phyloP scores from a whole-genome alignment of 805 yeast genomes.

The Ogataea allantospora region DNA sequence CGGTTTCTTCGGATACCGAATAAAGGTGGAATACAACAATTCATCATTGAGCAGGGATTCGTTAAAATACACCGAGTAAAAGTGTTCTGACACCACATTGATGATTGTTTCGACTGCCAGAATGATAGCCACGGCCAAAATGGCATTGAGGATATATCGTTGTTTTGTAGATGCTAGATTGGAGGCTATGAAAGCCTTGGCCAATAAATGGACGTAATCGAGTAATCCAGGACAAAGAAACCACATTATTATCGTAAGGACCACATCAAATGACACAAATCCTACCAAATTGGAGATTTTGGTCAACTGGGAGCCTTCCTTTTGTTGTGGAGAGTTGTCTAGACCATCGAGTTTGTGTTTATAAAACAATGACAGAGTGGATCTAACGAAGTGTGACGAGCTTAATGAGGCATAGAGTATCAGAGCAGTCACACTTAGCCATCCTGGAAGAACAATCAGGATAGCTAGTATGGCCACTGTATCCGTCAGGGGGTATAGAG shows the following conservation, averaged over 20 bases:
- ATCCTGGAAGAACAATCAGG: slow-evolving; percentile 28
- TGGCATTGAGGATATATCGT: slow-evolving; percentile 30
- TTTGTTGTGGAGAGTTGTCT: slow-evolving; percentile 6
- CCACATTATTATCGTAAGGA: slow-evolving; percentile 19
- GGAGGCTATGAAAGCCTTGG: slow-evolving; percentile 36
- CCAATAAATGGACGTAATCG: slow-evolving; percentile 29
- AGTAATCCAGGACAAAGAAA: slow-evolving; percentile 25
- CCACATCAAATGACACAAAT: slow-evolving; percentile 18
- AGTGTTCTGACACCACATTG: slow-evolving; percentile 4
- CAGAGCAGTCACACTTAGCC: slow-evolving; percentile 25
- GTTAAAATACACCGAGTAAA: slow-evolving; percentile 13
- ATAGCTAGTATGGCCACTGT: slow-evolving; percentile 30
- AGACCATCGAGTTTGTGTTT: slow-evolving; percentile 26
- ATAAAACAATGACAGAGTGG: slow-evolving; percentile 27
- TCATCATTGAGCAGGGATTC: slow-evolving; percentile 9
- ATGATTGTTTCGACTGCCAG: slow-evolving; percentile 17
- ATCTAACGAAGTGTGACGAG: slow-evolving; percentile 27
- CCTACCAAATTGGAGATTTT: slow-evolving; percentile 13
- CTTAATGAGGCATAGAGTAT: slow-evolving; percentile 26
- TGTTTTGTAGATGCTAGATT: slow-evolving; percentile 31
- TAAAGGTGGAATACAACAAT: slow-evolving; percentile 14
- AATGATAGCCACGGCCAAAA: slow-evolving; percentile 24
- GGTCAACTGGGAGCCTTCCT: not conserved
- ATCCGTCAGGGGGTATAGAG: slow-evolving; percentile 28
- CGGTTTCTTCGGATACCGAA: slow-evolving; percentile 23